Evolutionary conservation across 2,329 filamentous ascomycete genomes (phyloP), one percentile per base, ranked within the genome.

Genomic region (Dothideomycetes sp.): DNA sequence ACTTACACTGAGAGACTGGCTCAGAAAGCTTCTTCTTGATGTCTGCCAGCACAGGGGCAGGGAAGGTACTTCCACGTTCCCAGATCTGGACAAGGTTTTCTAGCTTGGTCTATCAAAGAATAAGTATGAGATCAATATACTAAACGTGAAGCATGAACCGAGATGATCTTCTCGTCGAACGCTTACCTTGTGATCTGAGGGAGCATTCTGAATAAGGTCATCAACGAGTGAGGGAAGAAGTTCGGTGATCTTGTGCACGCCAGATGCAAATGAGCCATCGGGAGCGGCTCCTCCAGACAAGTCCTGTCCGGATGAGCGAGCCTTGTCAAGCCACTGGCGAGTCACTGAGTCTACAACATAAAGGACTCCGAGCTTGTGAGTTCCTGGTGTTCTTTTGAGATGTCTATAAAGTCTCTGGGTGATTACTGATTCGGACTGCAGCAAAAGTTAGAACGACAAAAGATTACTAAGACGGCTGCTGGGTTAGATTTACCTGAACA

Each of bases 311-410:
- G 83, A 76, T 58, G 80, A 76, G 67, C 88, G 91, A 58, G 91
- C 89, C 67, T 87, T 84, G 64, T 96, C 89, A 71, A 94, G 80
- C 89, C 91, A 98, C 71, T 93, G 89, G 67, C 91, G 86, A 64
- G 88, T 89, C 76, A 98, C 88, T 72, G 89, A 94, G 75, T 98
- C 91, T 88, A 98, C 85, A 69, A 96, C 88, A 80, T 98, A 98
- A 69, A 98, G 81, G 60, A 95, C 88, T 68, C 91, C 91, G 64
- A 98, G 76, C 69, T 98, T 98, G 76, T 98, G 89, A 62, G 87
- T 94, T 61, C 79, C 79, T 46, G 86, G 85, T 52, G 88, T 82
- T 66, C 91, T 94, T 67, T 93, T 94, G 74, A 96, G 93, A 59
- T 95, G 88, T 51, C 88, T 93, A 68, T 84, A 94, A 58, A 98